These are phyloP conservation scores for Chrysosporium keratinophilum DNA, from an alignment of 2,329 filamentous ascomycete species.

Conservation along the genomic window DNA sequence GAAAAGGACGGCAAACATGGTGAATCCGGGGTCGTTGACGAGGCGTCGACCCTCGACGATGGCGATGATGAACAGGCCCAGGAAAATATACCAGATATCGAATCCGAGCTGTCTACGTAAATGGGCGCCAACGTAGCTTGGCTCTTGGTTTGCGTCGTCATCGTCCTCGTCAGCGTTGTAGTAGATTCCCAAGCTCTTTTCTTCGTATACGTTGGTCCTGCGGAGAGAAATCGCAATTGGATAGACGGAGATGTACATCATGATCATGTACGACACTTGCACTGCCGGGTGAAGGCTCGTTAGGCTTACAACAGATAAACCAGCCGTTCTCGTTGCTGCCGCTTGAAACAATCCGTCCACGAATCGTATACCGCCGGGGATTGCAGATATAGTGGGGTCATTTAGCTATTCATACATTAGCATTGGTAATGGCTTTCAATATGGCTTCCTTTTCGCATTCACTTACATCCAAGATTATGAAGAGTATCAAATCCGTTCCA, in stretches of 20 bases:
- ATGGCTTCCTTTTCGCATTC: not conserved
- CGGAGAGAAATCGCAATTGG: conserved; percentile 93
- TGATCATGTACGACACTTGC: conserved; percentile 87
- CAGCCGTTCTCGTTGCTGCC: conserved; percentile 77
- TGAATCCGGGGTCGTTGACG: conserved; percentile 51
- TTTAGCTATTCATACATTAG: conserved; percentile 50
- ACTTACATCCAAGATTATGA: conserved; percentile 79
- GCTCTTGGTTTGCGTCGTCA: conserved; percentile 46
- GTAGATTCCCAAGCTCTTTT: conserved; percentile 54
- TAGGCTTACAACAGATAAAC: conserved; percentile 73
- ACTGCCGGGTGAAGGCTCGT: conserved; percentile 74
- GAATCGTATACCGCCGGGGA: conserved; percentile 65
- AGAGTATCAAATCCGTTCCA: conserved; percentile 74
- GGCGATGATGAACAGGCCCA: conserved; percentile 84
- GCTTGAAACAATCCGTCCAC: conserved; percentile 87
- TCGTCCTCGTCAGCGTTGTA: conserved; percentile 63
- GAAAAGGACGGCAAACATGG: conserved; percentile 62
- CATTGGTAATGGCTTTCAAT: not conserved
- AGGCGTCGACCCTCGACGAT: conserved; percentile 74
- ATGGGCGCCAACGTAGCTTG: conserved; percentile 84
- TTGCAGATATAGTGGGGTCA: conserved; percentile 53
- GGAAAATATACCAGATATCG: conserved; percentile 92
- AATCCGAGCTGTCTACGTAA: conserved; percentile 88
- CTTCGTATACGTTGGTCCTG: conserved; percentile 91
- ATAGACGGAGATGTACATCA: conserved; percentile 99